phyloP scores from a whole-genome alignment of 2,329 filamentous ascomycete species.

The Ophiocordyceps polyrhachis-furcata region DNA sequence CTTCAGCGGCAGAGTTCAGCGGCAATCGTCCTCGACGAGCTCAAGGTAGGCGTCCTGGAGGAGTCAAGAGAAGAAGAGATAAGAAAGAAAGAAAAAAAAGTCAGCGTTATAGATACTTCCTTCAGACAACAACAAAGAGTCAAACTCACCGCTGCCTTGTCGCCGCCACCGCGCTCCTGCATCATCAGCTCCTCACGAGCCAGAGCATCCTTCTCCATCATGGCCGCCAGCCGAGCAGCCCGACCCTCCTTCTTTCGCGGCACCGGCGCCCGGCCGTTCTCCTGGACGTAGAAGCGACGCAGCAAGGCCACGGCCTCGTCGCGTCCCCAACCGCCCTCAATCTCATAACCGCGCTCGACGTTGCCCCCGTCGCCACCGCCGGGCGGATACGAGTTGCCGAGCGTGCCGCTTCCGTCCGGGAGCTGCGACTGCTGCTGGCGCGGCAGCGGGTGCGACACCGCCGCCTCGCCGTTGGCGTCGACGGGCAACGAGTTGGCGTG shows the following conservation, averaged over 20 bases:
- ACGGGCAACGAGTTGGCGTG: constrained; percentile 42
- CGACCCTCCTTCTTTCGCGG: constrained; percentile 36
- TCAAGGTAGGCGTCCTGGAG: too few species aligned
- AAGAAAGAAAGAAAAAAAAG: too few species aligned
- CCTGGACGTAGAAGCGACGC: constrained; percentile 90
- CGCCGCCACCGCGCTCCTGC: too few species aligned
- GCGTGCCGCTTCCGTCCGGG: constrained; percentile 16
- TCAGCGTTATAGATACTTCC: not conserved
- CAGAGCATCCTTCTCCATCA: constrained; percentile 22
- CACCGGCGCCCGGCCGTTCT: constrained; percentile 62
- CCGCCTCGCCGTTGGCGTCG: constrained; percentile 16
- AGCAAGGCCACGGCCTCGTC: constrained; percentile 88
- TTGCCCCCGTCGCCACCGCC: constrained; percentile 40
- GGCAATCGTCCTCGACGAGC: too few species aligned
- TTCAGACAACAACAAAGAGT: not conserved
- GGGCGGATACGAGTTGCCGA: constrained; percentile 18
- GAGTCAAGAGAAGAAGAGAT: too few species aligned
- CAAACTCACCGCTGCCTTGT: too few species aligned
- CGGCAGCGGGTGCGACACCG: constrained; percentile 20
- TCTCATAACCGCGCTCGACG: constrained; percentile 62
- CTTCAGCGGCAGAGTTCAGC: too few species aligned
- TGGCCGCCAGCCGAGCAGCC: constrained; percentile 31
- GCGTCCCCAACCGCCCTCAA: constrained; percentile 71
- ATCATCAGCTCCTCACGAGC: not conserved
- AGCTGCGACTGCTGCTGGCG: constrained; percentile 17